Conservation (phyloP, 805 yeast genomes). For the Metschnikowia bowlesiae region DNA sequence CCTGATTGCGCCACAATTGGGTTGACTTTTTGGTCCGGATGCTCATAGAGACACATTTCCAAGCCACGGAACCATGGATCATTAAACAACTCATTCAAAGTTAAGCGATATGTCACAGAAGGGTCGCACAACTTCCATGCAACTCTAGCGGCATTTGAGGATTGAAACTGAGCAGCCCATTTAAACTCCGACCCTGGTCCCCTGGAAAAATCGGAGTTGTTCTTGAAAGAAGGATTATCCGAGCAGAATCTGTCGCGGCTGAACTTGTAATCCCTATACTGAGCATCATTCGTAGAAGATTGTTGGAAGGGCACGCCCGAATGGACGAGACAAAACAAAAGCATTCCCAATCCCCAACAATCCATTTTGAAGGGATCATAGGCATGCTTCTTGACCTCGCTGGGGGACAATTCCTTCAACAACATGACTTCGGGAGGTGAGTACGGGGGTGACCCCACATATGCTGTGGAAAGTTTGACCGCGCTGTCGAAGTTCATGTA, state of each 20-base stretch:
- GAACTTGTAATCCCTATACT: conserved; percentile 52
- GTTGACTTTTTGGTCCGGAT: conserved; percentile 34
- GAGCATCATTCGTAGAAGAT: conserved; percentile 45
- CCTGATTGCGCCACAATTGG: conserved; percentile 25
- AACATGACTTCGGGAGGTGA: conserved; percentile 73
- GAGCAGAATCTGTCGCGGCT: conserved; percentile 40
- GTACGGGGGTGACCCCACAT: conserved; percentile 79
- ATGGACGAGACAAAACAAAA: conserved; percentile 56
- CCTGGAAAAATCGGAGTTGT: conserved; percentile 37
- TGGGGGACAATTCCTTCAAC: conserved; percentile 33
- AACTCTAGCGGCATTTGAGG: conserved; percentile 58
- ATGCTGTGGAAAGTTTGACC: conserved; percentile 37
- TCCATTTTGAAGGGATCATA: conserved; percentile 69
- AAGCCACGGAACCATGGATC: conserved; percentile 63
- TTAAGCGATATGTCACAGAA: conserved; percentile 47
- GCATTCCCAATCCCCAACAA: conserved; percentile 68
- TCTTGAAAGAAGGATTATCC: conserved; percentile 47
- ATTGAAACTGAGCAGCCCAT: conserved; percentile 58
- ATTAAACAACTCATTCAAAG: conserved; percentile 47
- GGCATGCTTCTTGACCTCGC: conserved; percentile 35
- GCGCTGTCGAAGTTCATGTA: conserved; percentile 47
- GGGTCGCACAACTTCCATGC: conserved; percentile 77
- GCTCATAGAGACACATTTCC: conserved; percentile 58
- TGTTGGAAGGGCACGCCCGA: conserved; percentile 57
- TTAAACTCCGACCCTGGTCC: conserved; percentile 74